Base-by-base conservation (phyloP, 495 filamentous ascomycete species). In the Daldinia loculata region DNA sequence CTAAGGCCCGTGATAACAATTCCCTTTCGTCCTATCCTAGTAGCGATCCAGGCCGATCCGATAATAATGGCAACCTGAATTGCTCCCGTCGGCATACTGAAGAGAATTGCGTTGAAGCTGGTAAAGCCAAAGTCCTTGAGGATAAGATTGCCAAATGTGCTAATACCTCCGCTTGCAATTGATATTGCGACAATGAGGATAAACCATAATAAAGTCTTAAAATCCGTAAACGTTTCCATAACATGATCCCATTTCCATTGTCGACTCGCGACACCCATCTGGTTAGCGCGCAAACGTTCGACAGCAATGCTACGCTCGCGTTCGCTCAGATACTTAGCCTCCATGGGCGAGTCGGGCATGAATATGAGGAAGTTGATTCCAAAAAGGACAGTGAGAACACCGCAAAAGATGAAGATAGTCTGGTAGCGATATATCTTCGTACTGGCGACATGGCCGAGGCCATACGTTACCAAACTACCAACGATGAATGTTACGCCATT, bases 201-300 rank as follows among this genome's bases (percentile, higher is more conserved):
- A 70, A 91, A 90, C 89, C 89, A 91, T 29, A 88, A 78, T 83
- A 87, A 89, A 1, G 89, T 89, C 79, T 92, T 92, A 11, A 87
- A 59, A 70, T 92, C 90, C 19, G 86, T 72, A 29, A 86, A 80
- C 15, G 86, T 85, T 70, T 92, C 90, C 51, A 79, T 80, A 0
- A 91, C 86, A 63, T 84, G 82, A 24, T 80, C 80, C 76, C 80
- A 82, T 29, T 78, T 76, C 80, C 80, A 84, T 65, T 80, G 71
- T 9, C 80, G 69, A 19, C 75, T 79, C 29, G 79, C 76, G 6
- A 84, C 80, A 2, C 82, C 82, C 82, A 83, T 83, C 75, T 83
- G 82, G 45, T 84, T 83, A 7, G 78, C 79, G 19, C 80, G 70
- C 55, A 84, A 56, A 4, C 88, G 77, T 69, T 90, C 88, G 22